Evolutionary conservation across 805 yeast genomes (phyloP).

Genomic region (Candida montana): DNA sequence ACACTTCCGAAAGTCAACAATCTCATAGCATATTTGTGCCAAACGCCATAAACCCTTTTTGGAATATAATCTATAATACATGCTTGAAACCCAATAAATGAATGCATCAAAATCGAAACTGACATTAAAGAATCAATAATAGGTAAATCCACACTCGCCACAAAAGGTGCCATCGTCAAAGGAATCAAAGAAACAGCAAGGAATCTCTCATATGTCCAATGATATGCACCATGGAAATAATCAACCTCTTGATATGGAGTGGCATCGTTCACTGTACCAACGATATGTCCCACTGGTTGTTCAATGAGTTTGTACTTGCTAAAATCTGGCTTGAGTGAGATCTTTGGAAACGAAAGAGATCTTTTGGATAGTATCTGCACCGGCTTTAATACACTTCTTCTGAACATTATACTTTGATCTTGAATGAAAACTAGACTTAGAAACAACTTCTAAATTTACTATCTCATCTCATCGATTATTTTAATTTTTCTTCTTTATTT

Average conservation of each 20-base stretch:
- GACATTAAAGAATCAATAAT: conserved; percentile 52
- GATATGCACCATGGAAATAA: conserved; percentile 60
- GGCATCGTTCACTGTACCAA: conserved; percentile 71
- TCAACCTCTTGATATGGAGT: conserved; percentile 54
- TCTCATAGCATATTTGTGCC: conserved; percentile 57
- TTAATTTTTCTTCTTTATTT: no score
- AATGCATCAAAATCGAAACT: conserved; percentile 53
- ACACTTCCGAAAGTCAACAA: conserved; percentile 59
- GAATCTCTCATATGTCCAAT: conserved; percentile 67
- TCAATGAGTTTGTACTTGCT: conserved; percentile 41
- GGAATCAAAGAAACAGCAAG: conserved; percentile 62
- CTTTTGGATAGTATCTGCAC: conserved; percentile 3
- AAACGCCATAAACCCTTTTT: conserved; percentile 60
- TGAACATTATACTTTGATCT: no score
- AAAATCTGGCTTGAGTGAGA: conserved; percentile 24
- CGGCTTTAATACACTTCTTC: conserved; percentile 1
- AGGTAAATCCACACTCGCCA: conserved; percentile 44
- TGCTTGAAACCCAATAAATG: conserved; percentile 66
- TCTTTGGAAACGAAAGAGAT: conserved; percentile 1
- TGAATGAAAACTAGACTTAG: no score
- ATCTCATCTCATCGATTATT: no score
- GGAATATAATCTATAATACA: conserved; percentile 81
- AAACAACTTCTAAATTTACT: no score
- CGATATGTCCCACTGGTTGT: conserved; percentile 70
- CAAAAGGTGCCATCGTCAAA: conserved; percentile 53